Conservation (phyloP, 768 basidiomycete species). For the Suillus weaverae region DNA sequence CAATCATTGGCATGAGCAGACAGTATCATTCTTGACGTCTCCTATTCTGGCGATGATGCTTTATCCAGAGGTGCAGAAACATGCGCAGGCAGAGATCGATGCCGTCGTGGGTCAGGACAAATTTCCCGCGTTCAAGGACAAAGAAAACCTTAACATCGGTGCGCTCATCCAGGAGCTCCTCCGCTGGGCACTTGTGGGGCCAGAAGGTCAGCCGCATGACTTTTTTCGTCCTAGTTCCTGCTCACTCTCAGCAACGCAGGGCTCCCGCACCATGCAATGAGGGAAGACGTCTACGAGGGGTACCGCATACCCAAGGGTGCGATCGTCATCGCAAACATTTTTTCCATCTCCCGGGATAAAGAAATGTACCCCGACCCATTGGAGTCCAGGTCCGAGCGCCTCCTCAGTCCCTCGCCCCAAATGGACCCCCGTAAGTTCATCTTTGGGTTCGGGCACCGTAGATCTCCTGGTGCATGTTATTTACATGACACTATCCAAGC, state of each 20-base stretch:
- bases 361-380: background rate
- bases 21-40: background rate
- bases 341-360: background rate
- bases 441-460: background rate
- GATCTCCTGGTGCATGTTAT: background rate
- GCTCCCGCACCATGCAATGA: background rate
- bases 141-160: constrained; percentile 8
- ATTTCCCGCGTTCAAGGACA: constrained; percentile 27
- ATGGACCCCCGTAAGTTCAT: background rate
- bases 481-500: background rate
- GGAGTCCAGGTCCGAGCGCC: background rate
- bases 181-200: constrained; percentile 21
- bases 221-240: background rate
- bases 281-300: background rate
- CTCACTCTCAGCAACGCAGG: background rate
- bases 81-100: constrained; percentile 29
- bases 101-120: constrained; percentile 20
- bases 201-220: background rate
- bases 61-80: constrained; percentile 25
- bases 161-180: constrained; percentile 24
- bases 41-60: constrained; percentile 30
- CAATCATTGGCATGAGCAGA: background rate
- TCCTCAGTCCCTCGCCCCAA: background rate
- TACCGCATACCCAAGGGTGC: background rate
- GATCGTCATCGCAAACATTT: background rate